Percentiles rank a stretch among this genome's conserved stretches.
Conservation (phyloP, 345 rosid genomes). For the Eucalyptus curtisii region DNA sequence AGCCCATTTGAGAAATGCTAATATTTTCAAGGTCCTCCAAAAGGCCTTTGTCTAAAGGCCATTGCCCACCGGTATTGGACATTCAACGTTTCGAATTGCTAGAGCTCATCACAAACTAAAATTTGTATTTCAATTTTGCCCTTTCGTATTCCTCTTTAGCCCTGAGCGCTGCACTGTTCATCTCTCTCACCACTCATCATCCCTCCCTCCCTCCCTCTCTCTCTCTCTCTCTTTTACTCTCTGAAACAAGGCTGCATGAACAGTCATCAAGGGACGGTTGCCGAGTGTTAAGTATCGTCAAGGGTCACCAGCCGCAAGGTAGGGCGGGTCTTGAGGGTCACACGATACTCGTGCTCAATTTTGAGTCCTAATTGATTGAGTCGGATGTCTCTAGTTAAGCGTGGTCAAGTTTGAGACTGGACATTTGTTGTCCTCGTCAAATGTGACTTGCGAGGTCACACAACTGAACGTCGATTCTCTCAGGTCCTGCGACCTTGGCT, state of each 20-base stretch:
- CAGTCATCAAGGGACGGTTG: background rate
- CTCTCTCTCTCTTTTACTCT: background rate
- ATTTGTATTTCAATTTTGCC: background rate
- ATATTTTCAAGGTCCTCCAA: background rate
- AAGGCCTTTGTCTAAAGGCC: background rate
- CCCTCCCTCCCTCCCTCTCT: too few species aligned
- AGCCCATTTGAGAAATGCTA: background rate
- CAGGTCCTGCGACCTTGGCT: rapidly evolving
- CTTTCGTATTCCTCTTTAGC: background rate
- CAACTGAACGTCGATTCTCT: background rate
- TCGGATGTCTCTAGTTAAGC: rapidly evolving
- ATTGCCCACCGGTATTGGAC: background rate
- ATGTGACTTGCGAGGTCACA: background rate
- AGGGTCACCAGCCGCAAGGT: rapidly evolving
- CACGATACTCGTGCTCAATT: background rate
- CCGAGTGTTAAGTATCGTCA: background rate
- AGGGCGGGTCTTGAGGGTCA: background rate
- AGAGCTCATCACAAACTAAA: background rate
- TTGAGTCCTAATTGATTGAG: background rate
- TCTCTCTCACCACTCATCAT: background rate
- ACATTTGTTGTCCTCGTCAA: background rate
- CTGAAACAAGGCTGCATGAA: background rate
- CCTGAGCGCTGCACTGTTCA: background rate
- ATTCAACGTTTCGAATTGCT: background rate
- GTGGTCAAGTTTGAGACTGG: rapidly evolving